Base-by-base conservation (phyloP, 495 filamentous ascomycete genomes). In the Penicillium psychrofluorescens region DNA sequence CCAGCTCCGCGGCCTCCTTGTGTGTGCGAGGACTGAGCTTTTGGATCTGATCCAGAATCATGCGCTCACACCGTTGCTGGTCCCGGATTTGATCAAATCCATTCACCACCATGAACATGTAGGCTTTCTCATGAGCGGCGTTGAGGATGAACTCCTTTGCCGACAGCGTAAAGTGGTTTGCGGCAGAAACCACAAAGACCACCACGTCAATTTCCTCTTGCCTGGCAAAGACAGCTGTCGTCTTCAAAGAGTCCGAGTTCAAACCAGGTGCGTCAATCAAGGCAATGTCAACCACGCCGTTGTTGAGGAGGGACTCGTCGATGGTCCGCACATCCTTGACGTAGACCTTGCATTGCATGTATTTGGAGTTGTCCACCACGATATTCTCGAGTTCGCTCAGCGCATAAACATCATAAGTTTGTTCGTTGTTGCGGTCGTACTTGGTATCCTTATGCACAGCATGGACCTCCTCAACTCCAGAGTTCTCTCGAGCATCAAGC, bases 131-230 rank as follows among this genome's bases (percentile, higher is more conserved):
- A 36, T 89, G 80, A 11, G 92, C 94, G 8, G 92, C 92, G 43
- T 90, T 90, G 70, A 86, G 81, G 48, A 98, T 95, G 59, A 98
- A 98, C 49, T 98, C 90, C 59, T 88, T 95, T 9, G 94, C 90
- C 4, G 91, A 92, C 38, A 90, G 78, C 2, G 92, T 98, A 62
- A 98, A 97, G 62, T 96, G 94, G 54, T 98, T 97, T 33, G 89
- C 90, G 11, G 94, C 92, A 29, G 88, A 95, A 9, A 98, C 94
- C 16, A 98, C 92, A 48, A 97, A 98, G 1, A 98, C 92, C 14
- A 98, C 94, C 5, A 98, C 92, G 63, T 98, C 92, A 45, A 98
- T 97, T 64, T 98, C 92, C 61, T 97, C 92, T 63, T 98, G 91
- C 33, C 92, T 76, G 27, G 92, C 92, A 64, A 97, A 98, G 9